Conservation (phyloP, 805 yeast genomes). For the Ogataea glucozyma region DNA sequence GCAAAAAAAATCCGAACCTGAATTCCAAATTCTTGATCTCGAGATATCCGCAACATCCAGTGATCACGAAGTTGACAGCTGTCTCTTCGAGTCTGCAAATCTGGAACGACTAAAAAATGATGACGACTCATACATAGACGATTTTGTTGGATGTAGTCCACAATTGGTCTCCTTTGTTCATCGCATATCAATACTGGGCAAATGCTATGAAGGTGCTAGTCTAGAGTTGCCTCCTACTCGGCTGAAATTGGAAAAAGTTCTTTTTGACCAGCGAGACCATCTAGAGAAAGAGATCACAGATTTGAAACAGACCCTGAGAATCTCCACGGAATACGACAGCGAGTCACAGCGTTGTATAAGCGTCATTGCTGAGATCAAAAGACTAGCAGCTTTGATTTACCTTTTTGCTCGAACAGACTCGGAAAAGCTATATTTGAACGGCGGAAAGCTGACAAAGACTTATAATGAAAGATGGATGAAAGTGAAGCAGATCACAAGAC, state of each 20-base stretch:
- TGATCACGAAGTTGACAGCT: not conserved
- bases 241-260: slow-evolving; percentile 18
- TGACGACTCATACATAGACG: slow-evolving; percentile 39
- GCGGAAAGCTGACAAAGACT: slow-evolving; percentile 10
- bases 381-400: slow-evolving; percentile 37
- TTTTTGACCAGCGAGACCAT: slow-evolving; percentile 30
- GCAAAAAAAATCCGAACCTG: too few species aligned
- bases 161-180: slow-evolving; percentile 39
- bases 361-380: slow-evolving; percentile 41
- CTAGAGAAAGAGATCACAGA: slow-evolving; percentile 29
- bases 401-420: slow-evolving; percentile 39
- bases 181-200: slow-evolving; percentile 39
- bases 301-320: slow-evolving; percentile 29
- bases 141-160: slow-evolving; percentile 44
- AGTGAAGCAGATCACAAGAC: slow-evolving; percentile 21
- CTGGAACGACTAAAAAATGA: slow-evolving; percentile 34
- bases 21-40: not conserved
- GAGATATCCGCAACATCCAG: not conserved
- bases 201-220: slow-evolving; percentile 38
- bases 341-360: slow-evolving; percentile 26
- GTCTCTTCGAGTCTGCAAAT: slow-evolving; percentile 30
- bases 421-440: slow-evolving; percentile 24
- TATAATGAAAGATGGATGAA: slow-evolving; percentile 15
- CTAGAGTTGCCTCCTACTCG: slow-evolving; percentile 21
- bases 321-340: slow-evolving; percentile 16